Base-by-base conservation (phyloP, 2,329 filamentous ascomycete genomes). In the Dactylonectria macrodidyma region DNA sequence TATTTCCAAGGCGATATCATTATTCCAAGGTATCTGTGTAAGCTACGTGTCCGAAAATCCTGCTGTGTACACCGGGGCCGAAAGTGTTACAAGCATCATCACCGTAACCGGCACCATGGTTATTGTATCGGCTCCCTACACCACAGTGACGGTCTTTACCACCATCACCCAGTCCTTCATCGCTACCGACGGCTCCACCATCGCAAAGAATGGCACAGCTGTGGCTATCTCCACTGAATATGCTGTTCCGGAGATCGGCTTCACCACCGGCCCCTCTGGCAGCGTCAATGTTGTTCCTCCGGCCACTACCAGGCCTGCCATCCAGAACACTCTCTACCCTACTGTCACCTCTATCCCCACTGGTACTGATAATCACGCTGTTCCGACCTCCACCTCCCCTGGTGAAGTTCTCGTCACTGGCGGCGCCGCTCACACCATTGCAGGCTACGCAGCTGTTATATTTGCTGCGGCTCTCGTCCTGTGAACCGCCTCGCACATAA, bases 1-100 rank as follows among this genome's bases (percentile, higher is more conserved):
- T 78, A n/a, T n/a, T n/a, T n/a, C 89, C 62, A 83, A 90, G 75
- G 93, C 94, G 68, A 87, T 96, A 67, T 88, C 89, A 76, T 97
- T 93, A 89, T 92, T 98, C 86, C 92, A 95, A 82, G 95, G 95
- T 80, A 93, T 98, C 83, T 98, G 95, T 85, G 94, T 93, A 65
- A 84, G 88, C 60, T 91, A 92, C 82, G 88, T 94, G 41, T 85
- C 88, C 16, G 76, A 88, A 79, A 97, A 98, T 88, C 94, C 95
- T 16, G 93, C 87, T 71, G 93, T 98, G 76, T 89, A 94, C 78
- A 97, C 93, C 58, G 90, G 89, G 70, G 90, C 94, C 74, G 90
- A 92, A 24, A 85, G 86, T 46, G 84, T 90, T 79, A 89, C 89
- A 74, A 87, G 86, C 62, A 88, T 91, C 81, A 85, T 89, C 77